Percentiles rank a stretch among this genome's conserved stretches.
These are phyloP conservation scores for Fremontodendron californicum DNA, from an alignment of 345 rosid species.

Conservation along the genomic window DNA sequence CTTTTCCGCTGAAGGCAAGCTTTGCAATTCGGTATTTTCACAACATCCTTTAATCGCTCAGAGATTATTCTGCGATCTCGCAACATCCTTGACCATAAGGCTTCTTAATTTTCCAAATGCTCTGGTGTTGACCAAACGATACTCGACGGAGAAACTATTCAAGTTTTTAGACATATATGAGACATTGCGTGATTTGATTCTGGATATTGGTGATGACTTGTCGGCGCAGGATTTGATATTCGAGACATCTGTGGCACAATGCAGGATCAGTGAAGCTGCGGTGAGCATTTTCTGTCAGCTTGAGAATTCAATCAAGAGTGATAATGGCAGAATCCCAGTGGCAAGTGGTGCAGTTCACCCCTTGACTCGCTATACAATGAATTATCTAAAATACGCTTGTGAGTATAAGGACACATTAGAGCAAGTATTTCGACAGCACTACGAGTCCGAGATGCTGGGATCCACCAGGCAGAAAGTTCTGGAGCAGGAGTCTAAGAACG, in stretches of 20 bases:
- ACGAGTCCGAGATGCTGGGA: conserved; percentile 21
- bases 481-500: neutral
- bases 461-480: neutral
- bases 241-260: conserved; percentile 38
- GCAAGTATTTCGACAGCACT: conserved; percentile 53
- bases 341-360: conserved; percentile 88
- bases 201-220: conserved; percentile 21
- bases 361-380: conserved; percentile 84
- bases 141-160: conserved; percentile 69
- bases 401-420: conserved; percentile 70
- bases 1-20: conserved; percentile 46
- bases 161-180: conserved; percentile 83
- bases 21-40: conserved; percentile 44
- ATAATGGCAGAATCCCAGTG: conserved; percentile 55
- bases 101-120: conserved; percentile 67
- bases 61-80: conserved; percentile 47
- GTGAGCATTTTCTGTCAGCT: conserved; percentile 61
- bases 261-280: conserved; percentile 57
- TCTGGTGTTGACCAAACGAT: conserved; percentile 48
- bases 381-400: conserved; percentile 68
- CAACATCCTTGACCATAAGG: conserved; percentile 39
- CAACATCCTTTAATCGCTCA: conserved; percentile 22
- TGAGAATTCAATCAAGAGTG: conserved; percentile 69
- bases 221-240: conserved; percentile 29
- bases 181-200: conserved; percentile 45